Percentiles rank a stretch among this genome's conserved stretches.
Conservation (phyloP, 129 eudicot genomes). For the Helianthus annuus region HanXRQr2.0-SUNRISE NC_035437.2:176034598-176035097, state of each 20-base stretch:
- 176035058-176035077: too few species aligned
- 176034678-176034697: not conserved
- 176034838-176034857: not conserved
- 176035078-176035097: too few species aligned
- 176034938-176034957: too few species aligned
- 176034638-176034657: not conserved
- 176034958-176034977: too few species aligned
- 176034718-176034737: not conserved
- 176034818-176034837: not conserved
- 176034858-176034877: too few species aligned
- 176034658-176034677: not conserved
- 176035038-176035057: too few species aligned
- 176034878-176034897: not conserved
- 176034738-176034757: not conserved
- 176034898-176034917: too few species aligned
- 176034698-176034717: not conserved
- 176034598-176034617: not conserved
- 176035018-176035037: too few species aligned
- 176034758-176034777: not conserved
- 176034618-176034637: not conserved
- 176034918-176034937: too few species aligned
- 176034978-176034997: too few species aligned
- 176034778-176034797: not conserved
- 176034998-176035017: too few species aligned
- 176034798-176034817: not conserved